A percentile compares a stretch with the other conserved stretches of the same genome.
phyloP scores from a whole-genome alignment of 306 rosid genomes.

The Rosa lucieae region DNA sequence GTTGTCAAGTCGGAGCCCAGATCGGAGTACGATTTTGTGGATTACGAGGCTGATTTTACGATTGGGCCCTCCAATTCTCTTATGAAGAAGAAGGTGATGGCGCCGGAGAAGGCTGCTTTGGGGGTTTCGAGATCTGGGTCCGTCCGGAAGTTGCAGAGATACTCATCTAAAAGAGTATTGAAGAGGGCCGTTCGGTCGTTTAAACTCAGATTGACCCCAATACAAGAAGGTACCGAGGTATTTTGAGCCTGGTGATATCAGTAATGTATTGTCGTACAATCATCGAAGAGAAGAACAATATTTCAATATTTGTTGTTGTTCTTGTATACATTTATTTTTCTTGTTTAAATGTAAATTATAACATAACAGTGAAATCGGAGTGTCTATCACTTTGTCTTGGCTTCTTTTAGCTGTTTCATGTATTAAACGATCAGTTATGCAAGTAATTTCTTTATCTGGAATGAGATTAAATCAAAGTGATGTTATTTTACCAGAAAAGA shows the following conservation, averaged over 20 bases:
- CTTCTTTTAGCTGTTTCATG: background rate
- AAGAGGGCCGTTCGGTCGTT: slow-evolving; percentile 43
- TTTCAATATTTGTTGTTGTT: background rate
- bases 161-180: slow-evolving; percentile 30
- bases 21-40: background rate
- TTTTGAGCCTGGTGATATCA: background rate
- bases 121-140: slow-evolving; percentile 27
- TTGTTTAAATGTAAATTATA: background rate
- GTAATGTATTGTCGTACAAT: background rate
- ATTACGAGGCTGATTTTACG: slow-evolving; percentile 11
- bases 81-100: background rate
- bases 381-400: background rate
- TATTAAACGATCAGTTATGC: too few relatives aligned
- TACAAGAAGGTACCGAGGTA: slow-evolving; percentile 41
- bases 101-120: background rate
- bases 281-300: background rate
- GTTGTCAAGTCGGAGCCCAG: background rate
- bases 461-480: background rate
- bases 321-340: background rate
- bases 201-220: slow-evolving; percentile 37
- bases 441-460: background rate
- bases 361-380: background rate
- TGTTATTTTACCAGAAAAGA: background rate
- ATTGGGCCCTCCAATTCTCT: background rate
- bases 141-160: slow-evolving; percentile 35